These are phyloP conservation scores for Sarocladium brachiariae DNA, from an alignment of 2,329 filamentous ascomycete genomes.

Conservation along the genomic window DNA sequence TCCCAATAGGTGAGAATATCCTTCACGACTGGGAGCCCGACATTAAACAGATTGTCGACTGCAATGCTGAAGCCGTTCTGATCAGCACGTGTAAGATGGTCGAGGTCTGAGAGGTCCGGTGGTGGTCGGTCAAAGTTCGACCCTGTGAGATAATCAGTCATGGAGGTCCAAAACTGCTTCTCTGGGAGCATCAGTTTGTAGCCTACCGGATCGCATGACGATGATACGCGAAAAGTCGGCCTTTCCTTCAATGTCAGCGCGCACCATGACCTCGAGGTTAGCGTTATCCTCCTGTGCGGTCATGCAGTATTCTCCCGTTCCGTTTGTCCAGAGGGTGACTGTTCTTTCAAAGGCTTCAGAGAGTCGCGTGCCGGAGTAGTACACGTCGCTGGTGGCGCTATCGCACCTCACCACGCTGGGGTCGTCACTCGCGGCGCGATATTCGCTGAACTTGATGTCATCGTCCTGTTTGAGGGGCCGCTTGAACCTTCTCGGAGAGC, in stretches of 20 bases:
- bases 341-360: constrained; percentile 59
- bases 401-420: constrained; percentile 60
- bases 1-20: constrained; percentile 59
- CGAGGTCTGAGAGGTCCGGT: constrained; percentile 44
- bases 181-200: too few species aligned
- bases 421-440: constrained; percentile 32
- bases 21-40: constrained; percentile 57
- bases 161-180: too few species aligned
- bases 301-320: constrained; percentile 60
- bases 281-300: constrained; percentile 70
- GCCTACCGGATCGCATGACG: constrained; percentile 54
- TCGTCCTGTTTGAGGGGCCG: not conserved
- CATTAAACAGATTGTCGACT: constrained; percentile 58
- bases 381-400: constrained; percentile 63
- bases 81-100: constrained; percentile 53
- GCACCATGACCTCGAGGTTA: constrained; percentile 56
- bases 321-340: constrained; percentile 58
- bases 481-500: not conserved
- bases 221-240: constrained; percentile 63
- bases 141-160: too few species aligned
- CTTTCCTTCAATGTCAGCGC: constrained; percentile 47
- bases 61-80: constrained; percentile 60
- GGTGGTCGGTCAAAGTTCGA: constrained; percentile 68
- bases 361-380: constrained; percentile 57
- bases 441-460: constrained; percentile 17